phyloP scores from a whole-genome alignment of 257 asterid genomes.

The Gentiana straminea region DNA sequence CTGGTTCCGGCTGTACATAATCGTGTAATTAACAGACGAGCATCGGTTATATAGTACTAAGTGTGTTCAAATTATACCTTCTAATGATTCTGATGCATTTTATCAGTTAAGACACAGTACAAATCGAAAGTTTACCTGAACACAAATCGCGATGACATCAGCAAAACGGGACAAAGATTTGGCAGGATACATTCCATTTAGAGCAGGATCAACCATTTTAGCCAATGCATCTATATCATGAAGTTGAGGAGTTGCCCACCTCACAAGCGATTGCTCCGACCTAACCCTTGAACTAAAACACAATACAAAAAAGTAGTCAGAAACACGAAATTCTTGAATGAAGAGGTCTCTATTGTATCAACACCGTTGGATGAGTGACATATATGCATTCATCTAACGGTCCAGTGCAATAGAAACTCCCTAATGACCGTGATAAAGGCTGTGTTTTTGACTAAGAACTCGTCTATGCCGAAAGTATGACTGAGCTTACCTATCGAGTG shows the following conservation, averaged over 20 bases:
- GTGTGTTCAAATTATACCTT: no score
- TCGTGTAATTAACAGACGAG: neutral
- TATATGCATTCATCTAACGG: no score
- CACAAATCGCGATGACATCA: slow-evolving; percentile 85
- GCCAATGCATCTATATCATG: slow-evolving; percentile 96
- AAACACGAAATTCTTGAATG: neutral
- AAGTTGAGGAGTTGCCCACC: slow-evolving; percentile 99
- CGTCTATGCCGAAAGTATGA: neutral
- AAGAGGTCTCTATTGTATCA: no score
- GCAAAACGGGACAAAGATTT: slow-evolving; percentile 97
- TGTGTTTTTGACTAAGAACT: neutral
- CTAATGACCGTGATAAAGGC: neutral
- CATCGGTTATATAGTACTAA: neutral
- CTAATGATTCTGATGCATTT: no score
- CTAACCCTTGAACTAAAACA: slow-evolving; percentile 63
- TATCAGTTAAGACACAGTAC: neutral
- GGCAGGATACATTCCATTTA: slow-evolving; percentile 96
- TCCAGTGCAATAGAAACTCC: no score
- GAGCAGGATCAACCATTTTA: slow-evolving; percentile 86
- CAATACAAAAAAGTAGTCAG: slow-evolving; percentile 4
- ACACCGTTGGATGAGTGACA: no score
- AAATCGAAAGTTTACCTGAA: slow-evolving; percentile 56
- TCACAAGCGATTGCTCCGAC: slow-evolving; percentile 90
- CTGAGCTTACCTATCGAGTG: slow-evolving; percentile 73
- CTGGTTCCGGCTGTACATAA: slow-evolving; percentile 81